Evolutionary conservation across 371 early-diverging fungal genomes (phyloP), one percentile per base, ranked within the genome.

Genomic region (Dichotomocladium elegans): DNA sequence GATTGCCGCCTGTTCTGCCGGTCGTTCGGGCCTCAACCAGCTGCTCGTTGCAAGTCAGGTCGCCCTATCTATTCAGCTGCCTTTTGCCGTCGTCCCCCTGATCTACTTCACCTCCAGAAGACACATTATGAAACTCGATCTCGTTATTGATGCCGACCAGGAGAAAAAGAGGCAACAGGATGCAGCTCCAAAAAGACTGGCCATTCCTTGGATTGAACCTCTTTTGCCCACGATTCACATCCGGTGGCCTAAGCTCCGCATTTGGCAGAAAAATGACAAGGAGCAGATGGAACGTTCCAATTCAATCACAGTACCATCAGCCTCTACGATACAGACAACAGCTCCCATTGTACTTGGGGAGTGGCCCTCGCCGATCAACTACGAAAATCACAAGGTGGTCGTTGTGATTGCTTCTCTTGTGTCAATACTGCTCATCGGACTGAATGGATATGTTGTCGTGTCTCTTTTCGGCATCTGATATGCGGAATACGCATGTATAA

Each of bases 61-160:
- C 8, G 86, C 88, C 0, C 61, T 92, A 44, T 82, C 83, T 55
- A 64, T 90, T 27, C 91, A 91, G 60, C 60, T 92, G 19, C 91
- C 91, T 4, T 91, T 91, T 68, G 89, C 89, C 0, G 84, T 92
- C 8, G 75, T 88, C 44, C 93, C 92, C 5, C 64, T 92, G 37
- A 83, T 91, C 5, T 64, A 74, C 37, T 88, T 91, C 40, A 89
- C 90, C 2, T 66, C 80, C 19, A 67, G 58, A 57, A 72, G 69
- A 56, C 31, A 63, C 19, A 58, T 77, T 27, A 86, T 87, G 88
- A 59, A 68, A 33, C 41, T 68, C 5, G 69, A 68, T 1, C 46
- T 70, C 12, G 74, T 67, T 3, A 63, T 60, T 4, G 52, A 66
- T 46, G 27, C 46, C 27, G 26, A 10, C 12, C 34, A 54, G 10